Evolutionary conservation across 495 filamentous ascomycete genomes (phyloP), one percentile per base, ranked within the genome.

Genomic region (Darksidea phi): DNA sequence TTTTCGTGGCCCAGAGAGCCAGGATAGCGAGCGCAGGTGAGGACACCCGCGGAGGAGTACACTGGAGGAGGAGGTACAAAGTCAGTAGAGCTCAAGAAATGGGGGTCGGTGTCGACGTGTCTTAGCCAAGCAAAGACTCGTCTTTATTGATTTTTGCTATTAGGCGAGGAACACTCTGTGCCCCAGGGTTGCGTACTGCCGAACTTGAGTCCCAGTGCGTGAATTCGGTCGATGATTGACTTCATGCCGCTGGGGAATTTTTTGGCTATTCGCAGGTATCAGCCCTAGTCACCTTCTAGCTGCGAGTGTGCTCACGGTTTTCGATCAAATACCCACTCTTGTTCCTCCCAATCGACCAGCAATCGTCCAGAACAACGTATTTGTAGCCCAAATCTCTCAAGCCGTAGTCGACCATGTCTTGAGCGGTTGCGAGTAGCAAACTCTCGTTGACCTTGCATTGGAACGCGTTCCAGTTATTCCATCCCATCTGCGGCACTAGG

Each of bases 221-320:
- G 87, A 21, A 89, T 75, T 57, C 80, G 56, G 38, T 82, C 70
- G 1, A 82, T 81, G 6, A 86, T 71, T 13, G 79, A 73, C n/a
- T 75, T 76, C 66, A 88, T 85, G 2, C 87, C 85, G 46, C 77
- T 71, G 1, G 87, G 85, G 64, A 88, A 90, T 54, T 81, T 85
- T 17, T 61, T 26, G 5, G 54, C 61, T 64, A 24, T 5, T 4
- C 13, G 15, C 11, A n/a, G 11, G 54, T 23, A 54, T 54, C 38
- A 38, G 20, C 25, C 13, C 12, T n/a, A 5, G 13, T 6, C 18
- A 45, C 36, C 32, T 47, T 18, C 11, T 15, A 41, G n/a, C 10
- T 20, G 12, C 15, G 34, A 11, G 18, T 18, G 3, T 7, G 21
- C 73, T 82, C 32, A 64, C 62, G 73, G 43, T 76, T 71, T 62